These are phyloP conservation scores for Paecilomyces fulvus DNA, from an alignment of 2,329 filamentous ascomycete genomes.

Conservation along the genomic window DNA sequence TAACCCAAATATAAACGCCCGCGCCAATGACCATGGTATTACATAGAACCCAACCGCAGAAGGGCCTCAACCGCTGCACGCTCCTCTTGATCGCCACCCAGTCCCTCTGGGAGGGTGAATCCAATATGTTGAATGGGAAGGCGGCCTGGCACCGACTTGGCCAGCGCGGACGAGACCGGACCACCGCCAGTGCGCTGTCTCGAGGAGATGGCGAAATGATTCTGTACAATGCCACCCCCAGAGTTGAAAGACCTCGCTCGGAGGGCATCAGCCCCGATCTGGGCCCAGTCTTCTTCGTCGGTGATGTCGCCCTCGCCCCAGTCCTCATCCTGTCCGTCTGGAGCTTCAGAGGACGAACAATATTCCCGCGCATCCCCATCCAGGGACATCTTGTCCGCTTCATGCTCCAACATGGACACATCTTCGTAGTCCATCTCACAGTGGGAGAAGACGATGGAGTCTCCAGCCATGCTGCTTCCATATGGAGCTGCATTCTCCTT, in stretches of 20 bases:
- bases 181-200: slow-evolving; percentile 20
- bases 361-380: slow-evolving; percentile 58
- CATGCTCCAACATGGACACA: slow-evolving; percentile 66
- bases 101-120: slow-evolving; percentile 24
- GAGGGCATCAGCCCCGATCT: slow-evolving; percentile 76
- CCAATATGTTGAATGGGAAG: slow-evolving; percentile 25
- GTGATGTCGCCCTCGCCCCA: slow-evolving; percentile 80
- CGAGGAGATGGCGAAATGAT: slow-evolving; percentile 31
- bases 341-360: slow-evolving; percentile 67
- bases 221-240: slow-evolving; percentile 31
- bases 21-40: slow-evolving; percentile 22
- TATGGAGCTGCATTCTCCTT: slow-evolving; percentile 34
- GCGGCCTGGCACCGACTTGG: slow-evolving; percentile 32
- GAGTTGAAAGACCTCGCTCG: slow-evolving; percentile 54
- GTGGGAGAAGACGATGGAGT: slow-evolving; percentile 68
- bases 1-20: slow-evolving; percentile 7
- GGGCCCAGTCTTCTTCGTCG: slow-evolving; percentile 93
- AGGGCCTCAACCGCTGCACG: slow-evolving; percentile 42
- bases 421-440: slow-evolving; percentile 54
- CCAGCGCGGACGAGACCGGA: slow-evolving; percentile 28
- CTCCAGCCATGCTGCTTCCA: slow-evolving; percentile 57
- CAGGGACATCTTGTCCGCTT: slow-evolving; percentile 92
- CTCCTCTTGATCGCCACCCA: slow-evolving; percentile 32
- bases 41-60: slow-evolving; percentile 41
- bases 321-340: slow-evolving; percentile 60